Conservation (phyloP, 2,329 filamentous ascomycete species). For the Kalaharituber pfeilii region DNA sequence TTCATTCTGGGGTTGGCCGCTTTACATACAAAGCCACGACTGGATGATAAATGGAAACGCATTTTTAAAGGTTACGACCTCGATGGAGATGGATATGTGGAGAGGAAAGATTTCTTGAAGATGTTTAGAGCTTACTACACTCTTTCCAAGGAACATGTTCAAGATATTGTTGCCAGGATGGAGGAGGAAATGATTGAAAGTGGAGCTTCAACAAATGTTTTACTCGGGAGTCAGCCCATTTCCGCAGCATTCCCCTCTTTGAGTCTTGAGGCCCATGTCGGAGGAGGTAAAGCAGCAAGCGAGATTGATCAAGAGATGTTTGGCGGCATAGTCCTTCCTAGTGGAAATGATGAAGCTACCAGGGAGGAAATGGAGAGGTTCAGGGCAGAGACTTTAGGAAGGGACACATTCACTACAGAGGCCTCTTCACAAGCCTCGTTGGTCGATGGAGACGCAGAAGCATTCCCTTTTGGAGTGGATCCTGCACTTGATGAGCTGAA, state of each 20-base stretch:
- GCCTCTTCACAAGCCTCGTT: background rate
- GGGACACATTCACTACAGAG: background rate
- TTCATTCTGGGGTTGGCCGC: constrained; percentile 68
- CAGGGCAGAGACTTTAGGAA: background rate
- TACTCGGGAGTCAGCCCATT: constrained; percentile 56
- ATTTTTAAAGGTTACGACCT: constrained; percentile 86
- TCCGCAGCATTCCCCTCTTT: constrained; percentile 60
- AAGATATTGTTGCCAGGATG: constrained; percentile 60
- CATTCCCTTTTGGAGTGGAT: background rate
- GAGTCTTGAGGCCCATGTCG: constrained; percentile 36
- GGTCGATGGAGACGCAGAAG: background rate
- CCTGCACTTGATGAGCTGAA: background rate
- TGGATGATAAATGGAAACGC: constrained; percentile 45
- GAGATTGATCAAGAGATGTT: constrained; percentile 12
- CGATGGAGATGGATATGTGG: constrained; percentile 70
- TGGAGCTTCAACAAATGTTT: constrained; percentile 56
- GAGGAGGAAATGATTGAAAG: constrained; percentile 64
- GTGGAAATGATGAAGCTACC: constrained; percentile 11
- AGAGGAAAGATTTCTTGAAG: constrained; percentile 70
- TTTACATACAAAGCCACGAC: constrained; percentile 38
- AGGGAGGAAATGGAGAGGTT: constrained; percentile 1
- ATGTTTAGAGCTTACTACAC: constrained; percentile 88
- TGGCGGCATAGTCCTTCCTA: constrained; percentile 11
- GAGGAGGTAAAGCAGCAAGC: constrained; percentile 9
- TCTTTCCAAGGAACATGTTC: constrained; percentile 74